These are phyloP conservation scores for Digitaria exilis DNA, from an alignment of 202 grass and related monocot genomes.

Conservation along the genomic window DNA sequence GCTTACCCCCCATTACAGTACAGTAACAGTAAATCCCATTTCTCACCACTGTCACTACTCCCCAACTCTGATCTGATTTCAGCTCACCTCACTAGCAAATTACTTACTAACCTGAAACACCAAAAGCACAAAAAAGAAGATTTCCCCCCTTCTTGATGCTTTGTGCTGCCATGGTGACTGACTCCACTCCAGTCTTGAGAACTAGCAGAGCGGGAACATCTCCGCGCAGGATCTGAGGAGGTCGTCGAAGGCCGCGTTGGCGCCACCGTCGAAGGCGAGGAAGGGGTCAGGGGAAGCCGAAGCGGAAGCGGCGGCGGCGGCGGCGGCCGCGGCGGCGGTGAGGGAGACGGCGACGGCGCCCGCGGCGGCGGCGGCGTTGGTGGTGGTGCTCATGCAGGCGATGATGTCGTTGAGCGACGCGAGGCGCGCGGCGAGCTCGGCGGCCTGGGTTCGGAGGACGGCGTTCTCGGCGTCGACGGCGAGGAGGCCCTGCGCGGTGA, in stretches of 20 bases:
- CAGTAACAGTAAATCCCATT: constrained; percentile 24
- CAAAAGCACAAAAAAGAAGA: constrained; percentile 29
- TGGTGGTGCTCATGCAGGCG: constrained; percentile 55
- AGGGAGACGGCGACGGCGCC: constrained; percentile 14
- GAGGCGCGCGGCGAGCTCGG: constrained; percentile 66
- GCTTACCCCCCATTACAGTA: constrained; percentile 29
- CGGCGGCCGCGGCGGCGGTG: constrained; percentile 14
- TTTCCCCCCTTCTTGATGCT: neutral
- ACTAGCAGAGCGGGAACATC: constrained; percentile 54
- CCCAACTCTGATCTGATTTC: constrained; percentile 34
- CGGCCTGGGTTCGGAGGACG: constrained; percentile 73
- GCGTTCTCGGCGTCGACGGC: constrained; percentile 78
- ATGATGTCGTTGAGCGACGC: constrained; percentile 69
- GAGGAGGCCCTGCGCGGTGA: constrained; percentile 64
- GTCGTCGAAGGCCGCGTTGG: constrained; percentile 34
- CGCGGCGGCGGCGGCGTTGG: constrained; percentile 4
- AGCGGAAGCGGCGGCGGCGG: neutral
- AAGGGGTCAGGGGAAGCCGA: constrained; percentile 8
- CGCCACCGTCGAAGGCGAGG: constrained; percentile 46
- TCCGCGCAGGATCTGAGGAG: constrained; percentile 47
- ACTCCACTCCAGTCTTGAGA: neutral
- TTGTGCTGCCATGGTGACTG: constrained; percentile 4
- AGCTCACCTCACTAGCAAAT: constrained; percentile 5
- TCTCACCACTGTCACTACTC: constrained; percentile 6
- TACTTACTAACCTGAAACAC: constrained; percentile 53